phyloP scores from a whole-genome alignment of 176 grass and related monocot species.

The Avena insularis region DNA sequence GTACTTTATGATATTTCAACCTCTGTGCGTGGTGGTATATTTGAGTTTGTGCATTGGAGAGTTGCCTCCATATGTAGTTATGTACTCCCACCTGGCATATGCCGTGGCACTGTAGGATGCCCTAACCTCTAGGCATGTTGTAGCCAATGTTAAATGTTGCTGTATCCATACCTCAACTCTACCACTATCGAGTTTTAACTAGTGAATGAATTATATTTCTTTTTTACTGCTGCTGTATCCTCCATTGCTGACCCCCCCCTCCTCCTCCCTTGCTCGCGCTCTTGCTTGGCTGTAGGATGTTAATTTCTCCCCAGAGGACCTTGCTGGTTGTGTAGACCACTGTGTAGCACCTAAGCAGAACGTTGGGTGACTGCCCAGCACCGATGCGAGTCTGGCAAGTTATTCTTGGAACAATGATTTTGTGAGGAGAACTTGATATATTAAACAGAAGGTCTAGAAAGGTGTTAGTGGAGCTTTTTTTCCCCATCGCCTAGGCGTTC shows the following conservation, averaged over 20 bases:
- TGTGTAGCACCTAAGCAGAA: not conserved
- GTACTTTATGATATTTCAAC: conserved; percentile 19
- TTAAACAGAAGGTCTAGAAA: not conserved
- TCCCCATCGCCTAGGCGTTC: not conserved
- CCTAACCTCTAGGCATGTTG: conserved; percentile 4
- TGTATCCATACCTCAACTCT: not conserved
- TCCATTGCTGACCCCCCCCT: not conserved
- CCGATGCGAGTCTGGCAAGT: not conserved
- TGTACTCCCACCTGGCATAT: not conserved
- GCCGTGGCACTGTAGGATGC: not conserved
- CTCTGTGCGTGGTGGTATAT: not conserved
- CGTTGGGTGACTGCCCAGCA: not conserved
- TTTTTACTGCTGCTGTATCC: not conserved
- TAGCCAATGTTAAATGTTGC: not conserved
- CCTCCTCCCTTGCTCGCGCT: no score
- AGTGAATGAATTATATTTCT: conserved; percentile 1
- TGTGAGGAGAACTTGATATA: not conserved
- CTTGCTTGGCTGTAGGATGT: not conserved
- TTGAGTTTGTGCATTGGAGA: not conserved
- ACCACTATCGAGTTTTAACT: not conserved
- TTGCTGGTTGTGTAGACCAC: not conserved
- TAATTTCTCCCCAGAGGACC: not conserved
- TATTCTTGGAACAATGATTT: not conserved
- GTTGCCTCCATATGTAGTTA: not conserved
- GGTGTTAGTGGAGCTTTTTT: not conserved